A percentile compares a stretch with the other conserved stretches of the same genome.
phyloP scores from a whole-genome alignment of 2,329 filamentous ascomycete genomes.

The Talaromyces sp. region DNA sequence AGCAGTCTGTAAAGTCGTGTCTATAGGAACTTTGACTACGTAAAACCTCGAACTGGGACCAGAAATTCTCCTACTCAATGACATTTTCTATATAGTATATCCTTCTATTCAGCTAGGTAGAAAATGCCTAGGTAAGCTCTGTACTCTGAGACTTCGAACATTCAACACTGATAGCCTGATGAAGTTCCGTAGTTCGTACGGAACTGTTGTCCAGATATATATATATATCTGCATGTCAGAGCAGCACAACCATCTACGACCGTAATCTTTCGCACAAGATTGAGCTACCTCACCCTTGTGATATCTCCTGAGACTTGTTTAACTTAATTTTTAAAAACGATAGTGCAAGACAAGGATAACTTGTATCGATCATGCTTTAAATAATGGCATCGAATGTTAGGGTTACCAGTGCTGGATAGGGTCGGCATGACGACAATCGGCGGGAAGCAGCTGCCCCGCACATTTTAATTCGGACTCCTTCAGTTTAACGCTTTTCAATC shows the following conservation, averaged over 20 bases:
- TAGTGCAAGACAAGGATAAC: not conserved
- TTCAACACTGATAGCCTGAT: too few relatives aligned
- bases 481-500: not conserved
- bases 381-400: not conserved
- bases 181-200: too few relatives aligned
- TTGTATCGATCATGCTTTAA: not conserved
- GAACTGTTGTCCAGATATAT: not conserved
- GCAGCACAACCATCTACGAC: not conserved
- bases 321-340: too few relatives aligned
- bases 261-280: too few relatives aligned
- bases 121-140: too few relatives aligned
- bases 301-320: too few relatives aligned
- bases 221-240: not conserved
- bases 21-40: not conserved
- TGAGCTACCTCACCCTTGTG: too few relatives aligned
- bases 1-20: not conserved
- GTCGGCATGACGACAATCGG: constrained; percentile 3
- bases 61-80: not conserved
- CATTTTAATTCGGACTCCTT: constrained; percentile 16
- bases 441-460: constrained; percentile 8
- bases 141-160: too few relatives aligned
- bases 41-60: not conserved
- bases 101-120: too few relatives aligned
- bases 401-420: not conserved
- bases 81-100: too few relatives aligned